Base-by-base conservation (phyloP, 805 yeast species). In the Yarrowia sp. region DNA sequence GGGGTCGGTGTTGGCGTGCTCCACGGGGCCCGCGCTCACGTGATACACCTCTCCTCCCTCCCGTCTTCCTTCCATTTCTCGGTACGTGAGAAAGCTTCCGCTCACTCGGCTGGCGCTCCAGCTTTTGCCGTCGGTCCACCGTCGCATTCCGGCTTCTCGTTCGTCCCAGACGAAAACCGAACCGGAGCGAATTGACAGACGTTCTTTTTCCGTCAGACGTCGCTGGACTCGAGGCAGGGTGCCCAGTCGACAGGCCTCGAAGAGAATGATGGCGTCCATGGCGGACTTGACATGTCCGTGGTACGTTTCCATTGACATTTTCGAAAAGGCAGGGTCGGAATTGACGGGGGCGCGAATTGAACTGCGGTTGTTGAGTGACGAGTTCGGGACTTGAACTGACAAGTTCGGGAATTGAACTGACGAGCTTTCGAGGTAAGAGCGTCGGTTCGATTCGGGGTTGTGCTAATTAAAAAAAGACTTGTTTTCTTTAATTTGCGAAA, bases 111-210 rank as follows among this genome's bases (percentile, higher is more conserved):
- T 85, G 1, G 92, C 90, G 69, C 86, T 81, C 93, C 94, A 89
- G 40, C 83, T 81, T 70, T 84, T 83, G 19, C 93, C 91, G 73
- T 89, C 94, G 1, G 93, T 89, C 93, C 94, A 89, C 36, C 93
- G 78, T 70, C 86, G 83, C 86, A 89, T 87, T 17, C 87, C 89
- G 50, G 90, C 86, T 71, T 85, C 87, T 14, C 82, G 79, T 74
- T 89, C 93, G 74, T 86, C 88, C 92, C 92, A 89, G 9, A 88
- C 84, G 72, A 85, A 89, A 2, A 89, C 83, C 2, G 87, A 81
- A 4, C 91, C 91, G 9, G 86, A 81, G 20, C 77, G 76, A 49
- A 89, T 87, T 20, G 77, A 76, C 34, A 79, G 75, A 30, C 90
- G 78, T 74, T 89, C 91, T 36, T 78, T 77, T 30, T 83, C 86